phyloP scores from a whole-genome alignment of 2,329 filamentous ascomycete genomes.

The Magnaporthales sp. region DNA sequence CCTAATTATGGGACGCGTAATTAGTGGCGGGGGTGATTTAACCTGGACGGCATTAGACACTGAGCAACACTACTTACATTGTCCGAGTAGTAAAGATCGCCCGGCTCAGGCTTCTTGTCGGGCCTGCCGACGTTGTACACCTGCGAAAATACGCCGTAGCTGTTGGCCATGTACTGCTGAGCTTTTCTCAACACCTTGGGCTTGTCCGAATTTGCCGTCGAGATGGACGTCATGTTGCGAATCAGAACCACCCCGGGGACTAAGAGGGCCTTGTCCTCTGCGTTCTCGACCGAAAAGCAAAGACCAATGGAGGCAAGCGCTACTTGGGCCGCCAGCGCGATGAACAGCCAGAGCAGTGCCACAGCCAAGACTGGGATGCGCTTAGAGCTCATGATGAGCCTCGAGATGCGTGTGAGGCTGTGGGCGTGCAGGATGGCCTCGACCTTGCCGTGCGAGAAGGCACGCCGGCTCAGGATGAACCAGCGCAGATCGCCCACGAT shows the following conservation, averaged over 20 bases:
- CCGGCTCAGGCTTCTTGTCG: constrained; percentile 17
- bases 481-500: constrained; percentile 36
- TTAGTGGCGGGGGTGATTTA: no score
- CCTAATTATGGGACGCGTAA: no score
- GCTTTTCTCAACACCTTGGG: not conserved
- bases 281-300: constrained; percentile 30
- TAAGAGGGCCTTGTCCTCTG: constrained; percentile 23
- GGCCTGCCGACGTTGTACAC: constrained; percentile 14
- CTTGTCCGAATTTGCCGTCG: not conserved
- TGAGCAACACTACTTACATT: constrained; percentile 10
- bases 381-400: constrained; percentile 2
- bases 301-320: constrained; percentile 25
- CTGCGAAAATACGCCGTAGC: constrained; percentile 19
- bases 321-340: constrained; percentile 1
- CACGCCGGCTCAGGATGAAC: constrained; percentile 30
- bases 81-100: constrained; percentile 21
- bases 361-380: not conserved
- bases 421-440: constrained; percentile 1
- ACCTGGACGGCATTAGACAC: no score
- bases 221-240: constrained; percentile 24
- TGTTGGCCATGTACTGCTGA: constrained; percentile 17
- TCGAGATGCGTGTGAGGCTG: constrained; percentile 1
- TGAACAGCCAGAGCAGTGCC: not conserved
- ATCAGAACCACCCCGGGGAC: constrained; percentile 24
- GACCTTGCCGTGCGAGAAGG: constrained; percentile 29